phyloP scores from a whole-genome alignment of 192 early-diverging fungal genomes.

The Diversispora epigaea region DNA sequence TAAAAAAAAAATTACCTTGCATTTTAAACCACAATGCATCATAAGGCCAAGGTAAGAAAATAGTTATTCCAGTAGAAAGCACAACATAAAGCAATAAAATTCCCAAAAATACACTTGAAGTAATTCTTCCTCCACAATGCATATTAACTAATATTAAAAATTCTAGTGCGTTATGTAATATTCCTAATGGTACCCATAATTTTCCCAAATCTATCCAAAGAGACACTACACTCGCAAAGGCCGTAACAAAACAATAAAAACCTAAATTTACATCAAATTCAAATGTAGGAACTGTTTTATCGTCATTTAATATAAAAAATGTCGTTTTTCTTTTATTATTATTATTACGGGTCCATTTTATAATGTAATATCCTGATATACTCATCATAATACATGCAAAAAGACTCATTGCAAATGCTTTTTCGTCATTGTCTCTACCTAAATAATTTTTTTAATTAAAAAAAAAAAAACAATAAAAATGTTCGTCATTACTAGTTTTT shows the following conservation, averaged over 20 bases:
- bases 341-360: no score
- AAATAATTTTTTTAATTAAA: no score
- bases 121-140: slow-evolving; percentile 38
- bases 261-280: no score
- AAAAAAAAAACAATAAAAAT: no score
- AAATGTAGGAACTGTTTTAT: no score
- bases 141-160: slow-evolving; percentile 39
- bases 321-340: no score
- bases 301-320: no score
- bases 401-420: no score
- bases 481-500: no score
- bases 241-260: neutral
- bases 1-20: slow-evolving; percentile 30
- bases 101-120: slow-evolving; percentile 30
- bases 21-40: slow-evolving; percentile 42
- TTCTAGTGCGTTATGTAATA: slow-evolving; percentile 42
- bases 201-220: slow-evolving; percentile 41
- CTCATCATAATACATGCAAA: no score
- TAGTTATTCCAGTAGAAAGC: slow-evolving; percentile 30
- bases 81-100: slow-evolving; percentile 37
- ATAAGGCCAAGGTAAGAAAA: slow-evolving; percentile 39
- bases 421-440: no score
- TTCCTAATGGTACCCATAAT: slow-evolving; percentile 35
- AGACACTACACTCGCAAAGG: slow-evolving; percentile 26
- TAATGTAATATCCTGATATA: no score